Base-by-base conservation (phyloP, 768 basidiomycete species). In the Lyophyllum atratum region DNA sequence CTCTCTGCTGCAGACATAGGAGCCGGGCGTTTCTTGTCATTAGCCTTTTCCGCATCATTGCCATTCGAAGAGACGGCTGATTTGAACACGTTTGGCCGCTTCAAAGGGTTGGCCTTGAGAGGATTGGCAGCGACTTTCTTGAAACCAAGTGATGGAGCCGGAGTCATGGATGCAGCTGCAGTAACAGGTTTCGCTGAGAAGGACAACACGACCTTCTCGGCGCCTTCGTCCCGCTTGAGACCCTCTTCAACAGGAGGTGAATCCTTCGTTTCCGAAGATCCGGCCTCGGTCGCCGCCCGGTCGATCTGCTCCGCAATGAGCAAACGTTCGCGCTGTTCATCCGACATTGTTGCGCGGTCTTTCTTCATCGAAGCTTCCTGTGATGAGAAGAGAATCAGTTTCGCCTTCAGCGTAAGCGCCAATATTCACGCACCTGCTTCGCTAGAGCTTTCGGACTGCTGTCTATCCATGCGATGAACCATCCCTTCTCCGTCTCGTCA, bases 401-500 rank as follows among this genome's bases (percentile, higher is more conserved):
- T 37, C 33, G 5, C 29, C 26, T 31, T 47, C 55, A 42, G 45
- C 29, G 19, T 10, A 19, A 40, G 33, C 26, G 21, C n/a, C 22
- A 17, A 55, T 33, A 40, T 37, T 42, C 28, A 74, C 82, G 64
- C 61, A 90, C 90, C 72, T 89, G 88, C 76, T 94, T 93, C 8
- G 92, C 93, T 31, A 99, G 78, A 1, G 97, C 94, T 66, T 94
- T 92, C 14, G 97, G 97, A 55, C 91, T 92, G 72, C 83, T 98
- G 72, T 99, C 97, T 52, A 99, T 92, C 97, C 97, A 99, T 33
- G 89, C 86, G 59, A 99, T 81, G 71, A 95, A 99, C 87, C 92
- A 95, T 0, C 97, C 97, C 76, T 99, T 97, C 75, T 98, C 97
- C 44, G 94, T 98, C 76, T 98, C 96, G 68, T 98, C 97, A 25